Evolutionary conservation across 2,329 filamentous ascomycete genomes (phyloP).

Genomic region (Neocatenulostroma microsporum): DNA sequence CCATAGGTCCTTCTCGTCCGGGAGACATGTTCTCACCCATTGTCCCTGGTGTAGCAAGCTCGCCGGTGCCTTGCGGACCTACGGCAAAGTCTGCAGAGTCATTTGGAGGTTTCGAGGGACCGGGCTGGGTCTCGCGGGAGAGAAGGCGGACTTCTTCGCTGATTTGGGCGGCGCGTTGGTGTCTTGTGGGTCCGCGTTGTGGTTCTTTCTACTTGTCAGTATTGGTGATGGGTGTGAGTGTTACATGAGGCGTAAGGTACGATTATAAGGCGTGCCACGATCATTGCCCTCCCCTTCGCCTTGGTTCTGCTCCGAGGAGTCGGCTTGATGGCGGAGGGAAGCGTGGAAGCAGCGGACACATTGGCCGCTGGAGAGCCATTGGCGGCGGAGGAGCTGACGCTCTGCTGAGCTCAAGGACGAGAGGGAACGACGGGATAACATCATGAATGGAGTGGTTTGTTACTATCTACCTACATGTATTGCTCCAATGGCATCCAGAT

Average conservation of each 20-base stretch:
- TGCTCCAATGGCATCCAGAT: neutral
- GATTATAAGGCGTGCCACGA: slow-evolving; percentile 9
- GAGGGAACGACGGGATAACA: slow-evolving; percentile 7
- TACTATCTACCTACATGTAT: too few relatives aligned
- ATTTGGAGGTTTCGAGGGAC: slow-evolving; percentile 10
- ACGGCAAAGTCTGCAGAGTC: slow-evolving; percentile 6
- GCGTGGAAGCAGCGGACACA: slow-evolving; percentile 19
- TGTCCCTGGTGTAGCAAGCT: slow-evolving; percentile 5
- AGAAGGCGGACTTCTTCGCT: slow-evolving; percentile 21
- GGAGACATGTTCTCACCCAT: slow-evolving; percentile 19
- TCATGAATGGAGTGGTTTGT: slow-evolving; percentile 10
- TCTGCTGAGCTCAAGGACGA: slow-evolving; percentile 11
- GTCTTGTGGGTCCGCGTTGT: slow-evolving; percentile 15
- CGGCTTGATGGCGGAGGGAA: slow-evolving; percentile 7
- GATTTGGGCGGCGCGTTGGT: slow-evolving; percentile 21
- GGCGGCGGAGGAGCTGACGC: slow-evolving; percentile 13
- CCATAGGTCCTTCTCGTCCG: slow-evolving; percentile 16
- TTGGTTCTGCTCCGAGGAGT: slow-evolving; percentile 6
- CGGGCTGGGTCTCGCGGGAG: slow-evolving; percentile 13
- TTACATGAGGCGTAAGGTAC: too few relatives aligned
- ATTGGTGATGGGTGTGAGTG: neutral
- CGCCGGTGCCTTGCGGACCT: slow-evolving; percentile 2
- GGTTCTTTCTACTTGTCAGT: slow-evolving; percentile 10
- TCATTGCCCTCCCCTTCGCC: slow-evolving; percentile 8
- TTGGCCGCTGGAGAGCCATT: slow-evolving; percentile 15